Conservation (phyloP, 805 yeast genomes). For the Clavispora vitiphila region DNA sequence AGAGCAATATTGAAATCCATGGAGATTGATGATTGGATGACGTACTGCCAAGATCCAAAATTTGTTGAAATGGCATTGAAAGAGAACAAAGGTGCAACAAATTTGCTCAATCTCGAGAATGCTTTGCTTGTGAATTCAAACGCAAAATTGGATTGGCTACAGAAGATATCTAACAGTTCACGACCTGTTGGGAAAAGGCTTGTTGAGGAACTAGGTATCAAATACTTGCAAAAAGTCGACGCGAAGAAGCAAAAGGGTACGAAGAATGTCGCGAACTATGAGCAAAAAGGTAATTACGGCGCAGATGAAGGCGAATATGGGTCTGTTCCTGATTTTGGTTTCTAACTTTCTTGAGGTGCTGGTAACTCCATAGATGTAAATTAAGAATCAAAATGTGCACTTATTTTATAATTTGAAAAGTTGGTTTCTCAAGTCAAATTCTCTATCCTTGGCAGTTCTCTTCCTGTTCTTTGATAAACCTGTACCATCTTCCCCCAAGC, state of each 20-base stretch:
- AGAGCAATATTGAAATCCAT: constrained; percentile 8
- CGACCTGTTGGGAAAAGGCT: constrained; percentile 16
- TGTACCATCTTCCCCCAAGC: constrained; percentile 39
- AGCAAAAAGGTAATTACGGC: constrained; percentile 19
- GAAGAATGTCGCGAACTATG: not conserved
- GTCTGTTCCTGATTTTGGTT: constrained; percentile 22
- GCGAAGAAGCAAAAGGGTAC: constrained; percentile 12
- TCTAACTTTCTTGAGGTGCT: constrained; percentile 3
- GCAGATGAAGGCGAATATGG: constrained; percentile 22
- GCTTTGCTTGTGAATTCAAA: constrained; percentile 18
- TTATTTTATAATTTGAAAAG: constrained; percentile 29
- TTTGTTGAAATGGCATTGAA: constrained; percentile 17
- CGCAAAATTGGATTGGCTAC: constrained; percentile 15
- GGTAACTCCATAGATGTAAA: not conserved
- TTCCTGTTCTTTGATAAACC: constrained; percentile 30
- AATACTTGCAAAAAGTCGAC: constrained; percentile 19
- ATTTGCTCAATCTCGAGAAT: constrained; percentile 29
- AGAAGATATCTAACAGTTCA: constrained; percentile 10
- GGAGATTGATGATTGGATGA: constrained; percentile 4
- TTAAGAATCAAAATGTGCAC: not conserved
- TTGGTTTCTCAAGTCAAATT: constrained; percentile 33
- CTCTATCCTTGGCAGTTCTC: constrained; percentile 42
- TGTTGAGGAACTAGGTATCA: constrained; percentile 17
- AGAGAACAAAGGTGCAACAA: constrained; percentile 14
- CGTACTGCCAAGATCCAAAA: constrained; percentile 7